Conservation (phyloP, 2,329 filamentous ascomycete genomes). For the Stromatinia cepivora region DNA sequence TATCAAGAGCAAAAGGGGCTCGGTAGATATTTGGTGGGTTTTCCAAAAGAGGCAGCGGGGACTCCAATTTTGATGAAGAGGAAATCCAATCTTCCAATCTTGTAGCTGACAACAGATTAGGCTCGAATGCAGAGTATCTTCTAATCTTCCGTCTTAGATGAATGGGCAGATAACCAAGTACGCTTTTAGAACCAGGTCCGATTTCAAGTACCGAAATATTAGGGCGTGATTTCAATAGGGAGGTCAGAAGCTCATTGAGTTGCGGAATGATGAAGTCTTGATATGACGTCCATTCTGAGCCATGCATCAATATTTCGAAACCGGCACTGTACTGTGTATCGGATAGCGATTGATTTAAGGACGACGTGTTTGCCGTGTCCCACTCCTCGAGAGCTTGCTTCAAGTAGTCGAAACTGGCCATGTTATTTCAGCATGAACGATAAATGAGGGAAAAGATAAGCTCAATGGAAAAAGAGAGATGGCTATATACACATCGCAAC, state of each 20-base stretch:
- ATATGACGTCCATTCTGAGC: conserved; percentile 32
- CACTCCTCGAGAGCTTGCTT: conserved; percentile 29
- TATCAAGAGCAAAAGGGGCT: conserved; percentile 44
- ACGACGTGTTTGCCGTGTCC: conserved; percentile 20
- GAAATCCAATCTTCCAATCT: conserved; percentile 48
- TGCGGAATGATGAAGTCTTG: conserved; percentile 36
- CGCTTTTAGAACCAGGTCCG: conserved; percentile 56
- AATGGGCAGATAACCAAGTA: conserved; percentile 52
- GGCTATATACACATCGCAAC: background rate
- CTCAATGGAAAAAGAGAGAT: background rate
- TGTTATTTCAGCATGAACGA: conserved; percentile 21
- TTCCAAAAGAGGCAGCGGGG: conserved; percentile 47
- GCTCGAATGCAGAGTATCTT: conserved; percentile 53
- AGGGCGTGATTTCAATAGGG: conserved; percentile 45
- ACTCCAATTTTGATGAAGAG: conserved; percentile 33
- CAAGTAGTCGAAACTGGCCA: conserved; percentile 29
- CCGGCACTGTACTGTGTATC: conserved; percentile 30
- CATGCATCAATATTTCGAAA: conserved; percentile 30
- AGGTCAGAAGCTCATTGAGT: conserved; percentile 28
- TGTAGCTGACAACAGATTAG: conserved; percentile 44
- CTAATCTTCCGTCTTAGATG: conserved; percentile 47
- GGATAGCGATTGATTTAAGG: conserved; percentile 27
- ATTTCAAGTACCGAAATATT: conserved; percentile 58
- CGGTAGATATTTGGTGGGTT: conserved; percentile 44
- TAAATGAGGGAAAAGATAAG: too few species aligned